Conservation (phyloP, 805 yeast species). For the Candida qinlingensis region DNA sequence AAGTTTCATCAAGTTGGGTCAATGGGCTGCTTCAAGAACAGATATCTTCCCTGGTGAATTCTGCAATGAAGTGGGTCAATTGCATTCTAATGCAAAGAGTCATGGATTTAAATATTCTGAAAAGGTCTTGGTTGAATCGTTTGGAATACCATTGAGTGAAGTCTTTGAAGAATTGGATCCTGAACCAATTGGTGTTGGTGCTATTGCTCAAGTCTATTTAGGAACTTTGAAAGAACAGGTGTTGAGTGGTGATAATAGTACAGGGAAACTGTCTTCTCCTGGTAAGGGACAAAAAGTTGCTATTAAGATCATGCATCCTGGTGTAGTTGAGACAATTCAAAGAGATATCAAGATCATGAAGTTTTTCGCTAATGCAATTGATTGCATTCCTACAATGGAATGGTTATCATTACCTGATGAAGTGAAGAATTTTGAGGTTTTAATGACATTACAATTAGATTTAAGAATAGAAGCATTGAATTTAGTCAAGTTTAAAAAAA, state of each 20-base stretch:
- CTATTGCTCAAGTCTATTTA: slow-evolving; percentile 92
- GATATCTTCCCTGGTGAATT: slow-evolving; percentile 81
- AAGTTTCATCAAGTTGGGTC: slow-evolving; percentile 86
- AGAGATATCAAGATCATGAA: slow-evolving; percentile 83
- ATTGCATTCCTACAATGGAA: slow-evolving; percentile 87
- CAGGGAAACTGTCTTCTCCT: slow-evolving; percentile 5
- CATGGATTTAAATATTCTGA: slow-evolving; percentile 65
- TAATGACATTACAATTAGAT: slow-evolving; percentile 89
- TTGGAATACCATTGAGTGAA: slow-evolving; percentile 51
- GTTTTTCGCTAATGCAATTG: slow-evolving; percentile 66
- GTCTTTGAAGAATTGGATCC: slow-evolving; percentile 75
- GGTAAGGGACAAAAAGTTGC: slow-evolving; percentile 63
- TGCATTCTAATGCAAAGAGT: slow-evolving; percentile 79
- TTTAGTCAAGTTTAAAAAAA: slow-evolving; percentile 60
- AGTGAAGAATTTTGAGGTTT: slow-evolving; percentile 76
- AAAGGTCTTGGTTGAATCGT: slow-evolving; percentile 50
- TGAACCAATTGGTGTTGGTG: slow-evolving; percentile 91
- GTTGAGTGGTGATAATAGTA: slow-evolving; percentile 11
- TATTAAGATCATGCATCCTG: slow-evolving; percentile 88
- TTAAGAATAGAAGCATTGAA: slow-evolving; percentile 86
- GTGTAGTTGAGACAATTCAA: slow-evolving; percentile 62
- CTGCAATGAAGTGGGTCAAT: slow-evolving; percentile 67
- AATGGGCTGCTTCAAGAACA: slow-evolving; percentile 98
- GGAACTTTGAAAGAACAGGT: slow-evolving; percentile 55
- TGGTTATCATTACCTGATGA: slow-evolving; percentile 96